Conservation (phyloP, 2,329 filamentous ascomycete species). For the Davidsoniella neocaledoniae region DNA sequence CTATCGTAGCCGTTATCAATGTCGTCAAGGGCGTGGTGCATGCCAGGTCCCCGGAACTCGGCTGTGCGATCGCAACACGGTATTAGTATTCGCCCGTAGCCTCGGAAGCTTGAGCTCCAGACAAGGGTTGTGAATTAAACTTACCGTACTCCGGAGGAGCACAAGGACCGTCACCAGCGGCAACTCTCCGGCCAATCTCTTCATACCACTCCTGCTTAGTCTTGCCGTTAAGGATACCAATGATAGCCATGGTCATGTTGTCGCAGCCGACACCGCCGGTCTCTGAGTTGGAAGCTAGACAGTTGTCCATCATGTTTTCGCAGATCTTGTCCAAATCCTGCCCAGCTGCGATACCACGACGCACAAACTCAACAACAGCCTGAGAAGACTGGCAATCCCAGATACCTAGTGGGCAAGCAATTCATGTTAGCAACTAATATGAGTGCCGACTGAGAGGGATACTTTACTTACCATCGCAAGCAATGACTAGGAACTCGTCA, state of each 20-base stretch:
- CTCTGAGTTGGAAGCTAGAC: slow-evolving; percentile 91
- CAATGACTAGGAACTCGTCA: slow-evolving; percentile 88
- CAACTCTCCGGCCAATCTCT: slow-evolving; percentile 81
- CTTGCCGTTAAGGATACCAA: slow-evolving; percentile 80
- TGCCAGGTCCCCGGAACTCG: slow-evolving; percentile 69
- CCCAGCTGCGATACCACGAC: slow-evolving; percentile 89
- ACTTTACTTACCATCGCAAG: slow-evolving; percentile 61
- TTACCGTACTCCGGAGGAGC: slow-evolving; percentile 99
- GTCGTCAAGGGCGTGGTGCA: slow-evolving; percentile 70
- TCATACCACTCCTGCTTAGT: slow-evolving; percentile 98
- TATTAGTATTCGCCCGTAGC: slow-evolving; percentile 6
- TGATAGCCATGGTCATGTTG: slow-evolving; percentile 96
- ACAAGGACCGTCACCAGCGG: slow-evolving; percentile 92
- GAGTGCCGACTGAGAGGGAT: neutral
- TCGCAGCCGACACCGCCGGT: slow-evolving; percentile 95
- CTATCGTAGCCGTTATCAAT: slow-evolving; percentile 62
- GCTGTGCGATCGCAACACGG: slow-evolving; percentile 31
- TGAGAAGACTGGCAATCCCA: slow-evolving; percentile 99
- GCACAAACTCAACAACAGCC: slow-evolving; percentile 90
- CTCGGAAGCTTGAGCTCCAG: too few relatives aligned
- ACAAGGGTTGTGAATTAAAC: slow-evolving; percentile 26
- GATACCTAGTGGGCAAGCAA: slow-evolving; percentile 48
- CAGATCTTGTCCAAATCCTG: slow-evolving; percentile 90
- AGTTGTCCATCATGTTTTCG: slow-evolving; percentile 99
- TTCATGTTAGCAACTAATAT: slow-evolving; percentile 10